Base-by-base conservation (phyloP, 2,329 filamentous ascomycete species). In the Trichoderma hamatum region DNA sequence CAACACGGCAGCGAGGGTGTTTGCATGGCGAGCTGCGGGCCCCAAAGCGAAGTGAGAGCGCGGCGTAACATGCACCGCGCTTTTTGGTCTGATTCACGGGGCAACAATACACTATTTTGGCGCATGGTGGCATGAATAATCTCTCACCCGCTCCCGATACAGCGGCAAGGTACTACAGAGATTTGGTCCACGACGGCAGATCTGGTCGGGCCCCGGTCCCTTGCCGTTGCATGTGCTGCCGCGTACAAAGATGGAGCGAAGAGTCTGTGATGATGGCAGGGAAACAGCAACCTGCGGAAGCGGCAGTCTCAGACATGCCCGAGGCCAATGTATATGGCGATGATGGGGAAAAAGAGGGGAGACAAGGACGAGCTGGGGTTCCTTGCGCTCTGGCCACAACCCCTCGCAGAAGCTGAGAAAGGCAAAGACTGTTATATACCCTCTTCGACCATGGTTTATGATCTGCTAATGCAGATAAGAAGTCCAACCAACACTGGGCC, bases 181-280 rank as follows among this genome's bases (percentile, higher is more conserved):
- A 71, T 69, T 71, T 46, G 39, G 28, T 46, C 54, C 52, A 70
- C 54, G 52, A 55, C 66, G 66, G 61, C 69, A 69, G 69, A 70
- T 70, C 69, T 66, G 51, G 69, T 66, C 60, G 60, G 52, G 36
- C 66, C 46, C 54, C 61, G 36, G 67, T 54, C 59, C 58, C 66
- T 61, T 66, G 63, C 54, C 39, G 63, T 67, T 49, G 54, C 54
- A 51, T 55, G 62, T 65, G 62, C 26, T 65, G 62, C 62, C 56
- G 49, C 36, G 67, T 28, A 69, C 67, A 69, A 30, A 62, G 67
- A 70, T 70, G 52, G 54, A 69, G 69, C 60, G 55, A 68, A 30
- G 52, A 59, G 30, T 30, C 66, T 68, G 24, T 70, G 69, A 30
- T n/a, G 30, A 36, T 32, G 32, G 49, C 34, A 56, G 13, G 46